A percentile compares a stretch with the other conserved stretches of the same genome.
Evolutionary conservation across 225 moss, liverwort and hornwort genomes (phyloP).

Genomic region (Ulota crispa): DNA sequence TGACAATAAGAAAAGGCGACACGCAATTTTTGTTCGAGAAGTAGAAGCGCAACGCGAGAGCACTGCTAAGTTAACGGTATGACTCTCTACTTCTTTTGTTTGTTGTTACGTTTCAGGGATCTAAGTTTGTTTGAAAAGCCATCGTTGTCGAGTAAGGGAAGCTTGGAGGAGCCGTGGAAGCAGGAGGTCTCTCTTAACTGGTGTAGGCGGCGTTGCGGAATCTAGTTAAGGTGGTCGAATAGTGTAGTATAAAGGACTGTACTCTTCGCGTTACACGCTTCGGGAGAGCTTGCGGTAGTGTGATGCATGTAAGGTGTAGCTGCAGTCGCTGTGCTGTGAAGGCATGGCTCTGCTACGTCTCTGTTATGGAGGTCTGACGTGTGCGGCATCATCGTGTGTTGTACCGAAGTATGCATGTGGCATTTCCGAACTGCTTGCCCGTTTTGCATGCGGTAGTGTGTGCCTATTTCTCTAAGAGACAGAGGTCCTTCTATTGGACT

Average conservation of each 20-base stretch:
- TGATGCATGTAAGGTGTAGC: background rate
- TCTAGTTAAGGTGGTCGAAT: background rate
- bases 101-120: too few relatives aligned
- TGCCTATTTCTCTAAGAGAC: too few relatives aligned
- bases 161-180: background rate
- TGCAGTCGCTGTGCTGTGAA: background rate
- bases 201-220: background rate
- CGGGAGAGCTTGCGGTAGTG: background rate
- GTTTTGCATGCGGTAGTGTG: background rate
- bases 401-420: background rate
- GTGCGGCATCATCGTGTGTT: background rate
- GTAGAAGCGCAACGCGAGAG: background rate
- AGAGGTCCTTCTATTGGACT: background rate
- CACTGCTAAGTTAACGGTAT: background rate
- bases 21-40: constrained; percentile 13
- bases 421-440: background rate
- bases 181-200: background rate
- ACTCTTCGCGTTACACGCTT: background rate
- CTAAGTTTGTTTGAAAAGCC: background rate
- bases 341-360: background rate
- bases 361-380: background rate
- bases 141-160: background rate
- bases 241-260: background rate
- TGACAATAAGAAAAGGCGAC: too few relatives aligned
- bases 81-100: background rate